A percentile compares a stretch with the other conserved stretches of the same genome.
phyloP scores from a whole-genome alignment of 1,284 basidiomycete genomes.

The Pulveroboletus sp. region DNA sequence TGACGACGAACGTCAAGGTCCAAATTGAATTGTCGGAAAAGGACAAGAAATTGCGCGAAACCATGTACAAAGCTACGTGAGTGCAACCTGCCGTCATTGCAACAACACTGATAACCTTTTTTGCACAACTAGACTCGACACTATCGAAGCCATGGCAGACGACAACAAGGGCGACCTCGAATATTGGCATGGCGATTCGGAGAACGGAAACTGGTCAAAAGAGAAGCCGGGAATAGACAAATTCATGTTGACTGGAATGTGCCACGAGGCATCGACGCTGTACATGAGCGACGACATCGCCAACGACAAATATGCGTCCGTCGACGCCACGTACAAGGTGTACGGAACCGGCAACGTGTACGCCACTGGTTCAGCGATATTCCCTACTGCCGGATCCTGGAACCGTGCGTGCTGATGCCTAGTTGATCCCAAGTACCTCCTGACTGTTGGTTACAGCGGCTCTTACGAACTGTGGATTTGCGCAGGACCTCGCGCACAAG shows the following conservation, averaged over 20 bases:
- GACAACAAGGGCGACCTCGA: not conserved
- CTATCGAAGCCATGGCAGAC: constrained; percentile 3
- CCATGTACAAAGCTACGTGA: constrained; percentile 5
- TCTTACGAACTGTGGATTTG: constrained; percentile 25
- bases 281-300: constrained; percentile 3
- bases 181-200: constrained; percentile 8
- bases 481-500: constrained; percentile 24
- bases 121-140: not conserved
- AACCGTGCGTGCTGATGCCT: constrained; percentile 2
- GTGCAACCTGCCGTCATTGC: not conserved
- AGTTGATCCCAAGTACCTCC: not conserved
- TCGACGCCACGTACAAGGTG: constrained; percentile 7
- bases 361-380: constrained; percentile 7
- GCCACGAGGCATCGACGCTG: constrained; percentile 8
- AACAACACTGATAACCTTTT: not conserved
- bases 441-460: constrained; percentile 6
- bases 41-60: not conserved
- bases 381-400: constrained; percentile 12
- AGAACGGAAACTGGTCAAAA: not conserved
- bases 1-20: constrained; percentile 8
- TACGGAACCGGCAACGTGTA: constrained; percentile 10
- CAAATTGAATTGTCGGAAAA: constrained; percentile 7
- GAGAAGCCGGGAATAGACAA: not conserved
- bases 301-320: not conserved
- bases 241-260: not conserved